Base-by-base conservation (phyloP, 768 basidiomycete species). In the Naganishia randhawae region DNA sequence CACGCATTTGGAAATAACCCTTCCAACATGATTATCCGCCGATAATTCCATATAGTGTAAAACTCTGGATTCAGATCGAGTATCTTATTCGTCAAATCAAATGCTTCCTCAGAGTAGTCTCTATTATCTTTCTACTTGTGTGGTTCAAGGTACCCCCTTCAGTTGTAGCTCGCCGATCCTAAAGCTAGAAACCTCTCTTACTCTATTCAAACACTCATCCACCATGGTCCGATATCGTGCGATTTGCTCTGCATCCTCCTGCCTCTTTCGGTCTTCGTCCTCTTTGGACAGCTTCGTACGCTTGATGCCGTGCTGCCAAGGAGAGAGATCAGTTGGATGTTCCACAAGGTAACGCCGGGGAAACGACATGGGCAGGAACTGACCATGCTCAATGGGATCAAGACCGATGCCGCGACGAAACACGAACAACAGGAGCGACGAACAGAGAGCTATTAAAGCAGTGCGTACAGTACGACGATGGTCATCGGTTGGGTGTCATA, bases 31-130 rank as follows among this genome's bases (percentile, higher is more conserved):
- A 96, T 92, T 63, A 85, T 84, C 35, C 95, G 84, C 52, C 96
- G 85, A 80, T 92, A 94, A 80, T 96, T 95, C 96, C 96, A 98
- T 41, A 90, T 82, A 1, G 95, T 94, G 79, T 96, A 96, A 76
- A 92, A 92, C 80, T 99, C 96, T 2, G 95, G 93, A 76, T 97
- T 98, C 48, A 89, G 73, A 62, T 87, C 86, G 10, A 99, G 85
- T 27, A 97, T 79, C 31, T 82, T 83, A 17, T 87, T 87, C 0
- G 93, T 95, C 48, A 89, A 81, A n/a, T 85, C 83, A 39, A 97
- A 85, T 0, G 91, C 86, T n/a, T 89, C 88, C 32, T 80, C 77
- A 68, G 87, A 86, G 84, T 85, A 91, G 68, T 91, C 89, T 63
- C 82, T 80, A 0, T 80, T 74, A 71, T 84, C 85, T 82, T 89